phyloP scores from a whole-genome alignment of 129 eudicot species.

The Pseudognaphalium luteoalbum region DNA sequence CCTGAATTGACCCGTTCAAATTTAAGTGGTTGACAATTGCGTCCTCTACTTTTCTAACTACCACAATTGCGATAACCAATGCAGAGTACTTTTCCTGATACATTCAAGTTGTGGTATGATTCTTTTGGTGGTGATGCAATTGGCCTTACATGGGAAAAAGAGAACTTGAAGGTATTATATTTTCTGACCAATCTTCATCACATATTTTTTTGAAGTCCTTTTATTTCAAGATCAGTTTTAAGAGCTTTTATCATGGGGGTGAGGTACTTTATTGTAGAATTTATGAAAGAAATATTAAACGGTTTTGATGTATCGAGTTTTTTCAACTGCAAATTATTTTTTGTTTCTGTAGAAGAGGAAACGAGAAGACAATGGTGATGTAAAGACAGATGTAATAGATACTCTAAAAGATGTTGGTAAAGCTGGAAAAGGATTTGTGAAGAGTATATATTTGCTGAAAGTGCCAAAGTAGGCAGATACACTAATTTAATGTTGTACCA shows the following conservation, averaged over 20 bases:
- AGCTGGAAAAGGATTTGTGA: slow-evolving; percentile 89
- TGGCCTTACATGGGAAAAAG: slow-evolving; percentile 80
- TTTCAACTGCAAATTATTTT: not conserved
- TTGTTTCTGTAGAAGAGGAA: slow-evolving; percentile 62
- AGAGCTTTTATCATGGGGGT: not conserved
- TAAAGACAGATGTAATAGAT: slow-evolving; percentile 29
- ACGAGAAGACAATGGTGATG: slow-evolving; percentile 46
- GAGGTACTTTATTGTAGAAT: not conserved
- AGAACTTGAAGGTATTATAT: slow-evolving; percentile 58
- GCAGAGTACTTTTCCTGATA: slow-evolving; percentile 70
- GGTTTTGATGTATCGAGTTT: slow-evolving; percentile 1
- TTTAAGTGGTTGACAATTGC: not conserved
- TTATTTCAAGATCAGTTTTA: not conserved
- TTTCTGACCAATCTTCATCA: not conserved
- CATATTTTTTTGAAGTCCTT: slow-evolving; percentile 1
- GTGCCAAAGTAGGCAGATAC: slow-evolving; percentile 51
- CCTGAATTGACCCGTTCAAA: not conserved
- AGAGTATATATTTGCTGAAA: slow-evolving; percentile 68
- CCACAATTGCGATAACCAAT: not conserved
- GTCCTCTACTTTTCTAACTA: not conserved
- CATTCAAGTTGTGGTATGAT: slow-evolving; percentile 91
- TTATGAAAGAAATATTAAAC: not conserved
- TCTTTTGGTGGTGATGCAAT: slow-evolving; percentile 87
- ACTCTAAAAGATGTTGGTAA: slow-evolving; percentile 65
- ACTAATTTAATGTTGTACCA: slow-evolving; percentile 29